Percentiles rank a stretch among this genome's conserved stretches.
These are phyloP conservation scores for Nemania bipapillata DNA, from an alignment of 2,329 filamentous ascomycete species.

Conservation along the genomic window DNA sequence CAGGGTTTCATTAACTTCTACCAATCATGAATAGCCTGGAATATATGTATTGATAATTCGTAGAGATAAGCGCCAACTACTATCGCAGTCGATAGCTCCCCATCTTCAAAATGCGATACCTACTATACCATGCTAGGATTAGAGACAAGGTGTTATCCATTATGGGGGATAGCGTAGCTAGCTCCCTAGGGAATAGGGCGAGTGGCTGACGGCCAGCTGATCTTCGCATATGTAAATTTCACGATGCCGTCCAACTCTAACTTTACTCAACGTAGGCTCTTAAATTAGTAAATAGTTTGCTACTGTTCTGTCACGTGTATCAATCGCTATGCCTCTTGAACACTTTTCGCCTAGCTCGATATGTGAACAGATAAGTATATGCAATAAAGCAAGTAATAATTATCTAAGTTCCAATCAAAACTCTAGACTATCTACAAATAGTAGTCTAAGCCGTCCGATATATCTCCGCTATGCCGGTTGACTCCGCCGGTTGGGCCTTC, in stretches of 20 bases:
- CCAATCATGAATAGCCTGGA: not conserved
- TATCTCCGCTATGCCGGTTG: slow-evolving; percentile 13
- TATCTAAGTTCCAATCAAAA: too few species aligned
- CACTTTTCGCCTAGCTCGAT: not conserved
- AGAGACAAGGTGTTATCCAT: not conserved
- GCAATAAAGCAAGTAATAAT: slow-evolving; percentile 15
- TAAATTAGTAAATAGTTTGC: not conserved
- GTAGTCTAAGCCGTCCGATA: slow-evolving; percentile 1
- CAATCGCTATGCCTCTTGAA: not conserved
- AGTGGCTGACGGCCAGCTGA: not conserved
- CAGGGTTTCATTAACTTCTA: not conserved
- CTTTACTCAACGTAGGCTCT: not conserved
- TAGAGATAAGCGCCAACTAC: not conserved
- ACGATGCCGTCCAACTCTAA: not conserved
- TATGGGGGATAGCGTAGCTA: not conserved
- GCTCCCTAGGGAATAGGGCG: not conserved
- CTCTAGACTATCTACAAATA: not conserved
- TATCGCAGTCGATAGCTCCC: not conserved
- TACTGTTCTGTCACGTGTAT: slow-evolving; percentile 1
- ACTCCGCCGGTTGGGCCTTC: not conserved
- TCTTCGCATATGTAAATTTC: not conserved
- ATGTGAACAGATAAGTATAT: slow-evolving; percentile 5
- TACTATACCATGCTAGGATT: too few species aligned
- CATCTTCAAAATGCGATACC: too few species aligned
- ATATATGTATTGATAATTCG: not conserved